Evolutionary conservation across 2,329 filamentous ascomycete species (phyloP), one percentile per base, ranked within the genome.

Genomic region (Xylaria sp.): DNA sequence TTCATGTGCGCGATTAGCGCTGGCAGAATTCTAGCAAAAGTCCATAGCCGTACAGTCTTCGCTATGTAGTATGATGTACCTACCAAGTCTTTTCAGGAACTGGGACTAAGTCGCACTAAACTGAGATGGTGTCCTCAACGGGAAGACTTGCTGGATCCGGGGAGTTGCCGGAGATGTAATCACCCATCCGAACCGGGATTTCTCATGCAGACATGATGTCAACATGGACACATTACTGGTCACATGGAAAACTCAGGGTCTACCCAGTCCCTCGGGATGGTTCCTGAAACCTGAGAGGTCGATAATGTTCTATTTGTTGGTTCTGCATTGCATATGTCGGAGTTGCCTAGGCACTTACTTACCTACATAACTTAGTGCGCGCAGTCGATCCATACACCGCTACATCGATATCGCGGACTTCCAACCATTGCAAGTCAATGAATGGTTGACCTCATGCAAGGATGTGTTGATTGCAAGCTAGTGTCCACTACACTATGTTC

Each of bases 261-360:
- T 30, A 55, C 30, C 65, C 65, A 67, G 54, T 50, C 50, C 65
- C 65, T 60, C 65, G 65, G 65, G 47, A 54, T 39, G 14, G 21
- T 17, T 50, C n/a, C 21, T 54, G 55, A 45, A 24, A 8, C 50
- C 7, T 47, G 57, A 67, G 24, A 55, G 60, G 59, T 45, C 32
- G 11, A 27, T 39, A 24, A 12, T 14, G 21, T 30, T 45, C 30
- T 61, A 4, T 39, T 45, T 50, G 45, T n/a, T 65, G 12, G 24
- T 36, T 24, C 34, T 45, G 53, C 56, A 59, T 59, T 59, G 47
- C 57, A 61, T 45, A 61, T 34, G 5, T 7, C 34, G 11, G 7
- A 36, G 34, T 7, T 36, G 8, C 7, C 11, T 36, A 7, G 34
- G 34, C 34, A 36, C 34, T 36, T 34, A 34, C 32, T 34, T 36